Percentiles rank a stretch among this genome's conserved stretches.
Conservation (phyloP, 768 basidiomycete genomes). For the Mrakia gelida region DNA sequence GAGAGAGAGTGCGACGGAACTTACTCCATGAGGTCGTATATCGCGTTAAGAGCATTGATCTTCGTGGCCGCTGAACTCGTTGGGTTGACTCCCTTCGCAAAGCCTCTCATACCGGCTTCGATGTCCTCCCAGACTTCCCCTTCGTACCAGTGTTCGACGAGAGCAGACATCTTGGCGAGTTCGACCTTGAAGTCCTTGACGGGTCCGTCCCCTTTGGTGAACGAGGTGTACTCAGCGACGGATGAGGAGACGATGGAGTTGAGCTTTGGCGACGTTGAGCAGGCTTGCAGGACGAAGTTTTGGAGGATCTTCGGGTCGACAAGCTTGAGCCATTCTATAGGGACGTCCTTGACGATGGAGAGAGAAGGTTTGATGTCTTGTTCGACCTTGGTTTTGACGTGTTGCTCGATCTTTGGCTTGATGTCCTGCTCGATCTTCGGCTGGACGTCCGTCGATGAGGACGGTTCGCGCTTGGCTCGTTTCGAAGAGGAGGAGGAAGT, state of each 20-base stretch:
- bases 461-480: background rate
- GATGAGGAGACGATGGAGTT: too few relatives aligned
- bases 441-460: background rate
- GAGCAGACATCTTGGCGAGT: too few relatives aligned
- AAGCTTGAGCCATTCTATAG: background rate
- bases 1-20: background rate
- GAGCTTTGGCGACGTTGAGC: too few relatives aligned
- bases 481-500: too few relatives aligned
- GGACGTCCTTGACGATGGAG: background rate
- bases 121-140: background rate
- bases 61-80: background rate
- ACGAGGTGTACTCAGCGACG: too few relatives aligned
- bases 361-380: background rate
- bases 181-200: too few relatives aligned
- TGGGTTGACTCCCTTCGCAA: background rate
- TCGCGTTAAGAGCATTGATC: background rate
- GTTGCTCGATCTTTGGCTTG: background rate
- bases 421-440: background rate
- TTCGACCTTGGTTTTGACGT: background rate
- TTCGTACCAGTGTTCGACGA: background rate
- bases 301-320: background rate
- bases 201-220: too few relatives aligned
- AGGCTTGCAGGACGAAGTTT: background rate
- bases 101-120: background rate
- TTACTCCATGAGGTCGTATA: background rate